Percentiles rank a stretch among this genome's conserved stretches.
These are phyloP conservation scores for Solanum chaucha DNA, from an alignment of 257 asterid genomes.

Conservation along the genomic window DNA sequence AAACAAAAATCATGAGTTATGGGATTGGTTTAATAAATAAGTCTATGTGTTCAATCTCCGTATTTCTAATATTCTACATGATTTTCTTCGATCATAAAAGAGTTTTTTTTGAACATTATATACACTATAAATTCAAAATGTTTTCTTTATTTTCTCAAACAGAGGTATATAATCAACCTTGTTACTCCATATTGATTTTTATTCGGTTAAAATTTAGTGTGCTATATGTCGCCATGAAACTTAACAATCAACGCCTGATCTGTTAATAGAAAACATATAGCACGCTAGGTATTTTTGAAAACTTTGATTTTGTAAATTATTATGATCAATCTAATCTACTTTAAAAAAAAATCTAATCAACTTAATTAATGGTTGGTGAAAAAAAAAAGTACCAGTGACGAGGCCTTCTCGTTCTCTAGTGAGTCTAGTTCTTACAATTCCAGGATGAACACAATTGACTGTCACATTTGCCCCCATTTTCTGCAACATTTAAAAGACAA, in stretches of 20 bases:
- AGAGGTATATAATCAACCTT: background rate
- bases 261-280: too few relatives aligned
- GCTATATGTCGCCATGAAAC: too few relatives aligned
- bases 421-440: slow-evolving; percentile 88
- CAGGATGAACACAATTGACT: slow-evolving; percentile 91
- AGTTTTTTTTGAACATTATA: background rate
- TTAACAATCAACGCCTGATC: too few relatives aligned
- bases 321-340: background rate
- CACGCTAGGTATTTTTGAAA: background rate
- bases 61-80: background rate
- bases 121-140: background rate
- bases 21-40: background rate
- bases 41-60: background rate
- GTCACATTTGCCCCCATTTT: slow-evolving; percentile 80
- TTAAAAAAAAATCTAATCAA: too few relatives aligned
- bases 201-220: too few relatives aligned
- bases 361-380: background rate
- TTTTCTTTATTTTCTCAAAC: background rate
- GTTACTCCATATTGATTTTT: too few relatives aligned
- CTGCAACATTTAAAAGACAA: slow-evolving; percentile 33
- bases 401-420: slow-evolving; percentile 93
- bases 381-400: slow-evolving; percentile 40
- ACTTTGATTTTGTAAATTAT: background rate
- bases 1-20: background rate
- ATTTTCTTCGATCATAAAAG: background rate